Conservation (phyloP, 202 grass and related monocot species). For the Miscanthus sacchariflorus region DNA sequence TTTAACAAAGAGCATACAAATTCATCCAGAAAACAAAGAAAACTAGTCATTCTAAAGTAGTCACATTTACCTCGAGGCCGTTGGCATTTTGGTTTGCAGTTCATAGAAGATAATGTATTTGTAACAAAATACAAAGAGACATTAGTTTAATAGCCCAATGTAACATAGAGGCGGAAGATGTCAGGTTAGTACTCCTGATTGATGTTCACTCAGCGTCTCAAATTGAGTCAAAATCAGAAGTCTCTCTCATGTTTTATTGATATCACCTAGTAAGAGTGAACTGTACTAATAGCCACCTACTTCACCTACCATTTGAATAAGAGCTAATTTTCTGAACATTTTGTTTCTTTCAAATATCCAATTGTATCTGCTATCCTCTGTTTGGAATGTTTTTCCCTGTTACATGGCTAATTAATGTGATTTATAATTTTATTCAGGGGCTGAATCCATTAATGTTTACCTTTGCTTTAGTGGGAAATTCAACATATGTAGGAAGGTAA, state of each 20-base stretch:
- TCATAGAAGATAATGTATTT: background rate
- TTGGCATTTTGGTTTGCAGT: background rate
- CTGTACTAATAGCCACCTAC: background rate
- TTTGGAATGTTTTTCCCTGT: background rate
- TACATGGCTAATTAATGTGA: conserved; percentile 43
- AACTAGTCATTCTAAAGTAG: background rate
- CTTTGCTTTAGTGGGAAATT: conserved; percentile 89
- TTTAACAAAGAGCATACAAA: background rate
- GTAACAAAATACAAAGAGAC: background rate
- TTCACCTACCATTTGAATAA: background rate
- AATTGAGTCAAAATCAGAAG: background rate
- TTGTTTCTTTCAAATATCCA: conserved; percentile 20
- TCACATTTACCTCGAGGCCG: background rate
- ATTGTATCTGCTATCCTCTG: background rate
- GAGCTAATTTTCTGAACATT: background rate
- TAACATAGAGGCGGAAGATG: background rate
- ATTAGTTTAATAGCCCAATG: conserved; percentile 7
- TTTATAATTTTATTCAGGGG: conserved; percentile 63
- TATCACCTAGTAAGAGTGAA: background rate
- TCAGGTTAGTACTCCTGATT: background rate
- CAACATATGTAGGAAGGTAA: conserved; percentile 96
- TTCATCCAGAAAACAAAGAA: background rate
- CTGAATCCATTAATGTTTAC: conserved; percentile 96
- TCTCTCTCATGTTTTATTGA: background rate
- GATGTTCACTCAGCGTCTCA: background rate